A percentile compares a stretch with the other conserved stretches of the same genome.
Evolutionary conservation across 2,329 filamentous ascomycete genomes (phyloP).

Genomic region (Diplocarpon mali): DNA sequence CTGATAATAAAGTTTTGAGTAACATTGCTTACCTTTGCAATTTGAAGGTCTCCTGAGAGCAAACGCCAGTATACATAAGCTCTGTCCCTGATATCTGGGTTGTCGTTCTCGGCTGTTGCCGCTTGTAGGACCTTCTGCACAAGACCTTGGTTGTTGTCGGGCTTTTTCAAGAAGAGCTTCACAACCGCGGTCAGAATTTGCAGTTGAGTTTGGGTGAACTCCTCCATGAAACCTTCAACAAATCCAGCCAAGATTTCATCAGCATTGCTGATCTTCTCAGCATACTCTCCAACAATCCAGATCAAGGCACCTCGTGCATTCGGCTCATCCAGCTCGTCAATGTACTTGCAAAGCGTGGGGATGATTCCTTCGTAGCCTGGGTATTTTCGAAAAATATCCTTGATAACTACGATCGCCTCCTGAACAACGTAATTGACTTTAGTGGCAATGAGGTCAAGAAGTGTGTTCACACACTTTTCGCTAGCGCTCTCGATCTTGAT

Average conservation of each 20-base stretch:
- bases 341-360: slow-evolving; percentile 88
- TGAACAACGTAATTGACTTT: slow-evolving; percentile 99
- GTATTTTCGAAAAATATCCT: slow-evolving; percentile 96
- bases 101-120: slow-evolving; percentile 91
- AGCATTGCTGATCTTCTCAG: slow-evolving; percentile 98
- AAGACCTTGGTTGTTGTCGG: slow-evolving; percentile 77
- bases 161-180: slow-evolving; percentile 95
- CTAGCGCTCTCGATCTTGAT: slow-evolving; percentile 96
- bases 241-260: slow-evolving; percentile 86
- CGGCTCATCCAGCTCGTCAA: slow-evolving; percentile 93
- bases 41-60: slow-evolving; percentile 78
- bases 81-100: slow-evolving; percentile 91
- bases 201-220: slow-evolving; percentile 97
- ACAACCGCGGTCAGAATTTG: slow-evolving; percentile 96
- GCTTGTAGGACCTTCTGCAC: slow-evolving; percentile 91
- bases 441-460: slow-evolving; percentile 88
- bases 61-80: slow-evolving; percentile 98
- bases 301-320: slow-evolving; percentile 84
- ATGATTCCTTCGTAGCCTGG: slow-evolving; percentile 97
- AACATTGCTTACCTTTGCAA: slow-evolving; percentile 59
- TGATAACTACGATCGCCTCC: slow-evolving; percentile 97
- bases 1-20: not conserved
- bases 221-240: slow-evolving; percentile 88
- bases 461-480: slow-evolving; percentile 88
- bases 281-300: slow-evolving; percentile 98